Base-by-base conservation (phyloP, 2,329 filamentous ascomycete species). In the Aspergillus udagawae region DNA sequence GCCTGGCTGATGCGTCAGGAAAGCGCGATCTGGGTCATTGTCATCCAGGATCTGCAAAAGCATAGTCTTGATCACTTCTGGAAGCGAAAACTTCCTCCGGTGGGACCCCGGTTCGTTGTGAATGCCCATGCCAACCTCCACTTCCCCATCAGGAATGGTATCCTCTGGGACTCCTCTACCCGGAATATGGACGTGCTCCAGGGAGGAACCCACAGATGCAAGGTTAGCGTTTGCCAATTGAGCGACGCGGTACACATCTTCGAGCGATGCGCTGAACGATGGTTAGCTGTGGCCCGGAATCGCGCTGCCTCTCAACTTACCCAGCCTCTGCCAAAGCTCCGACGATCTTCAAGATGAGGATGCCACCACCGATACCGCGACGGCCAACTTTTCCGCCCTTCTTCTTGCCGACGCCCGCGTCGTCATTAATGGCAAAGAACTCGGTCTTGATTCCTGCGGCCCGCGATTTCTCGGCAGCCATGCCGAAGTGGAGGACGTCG, bases 141-240 rank as follows among this genome's bases (percentile, higher is more conserved):
- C 79, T 65, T 88, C 83, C 21, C 80, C 80, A 17, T 80, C 66
- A 0, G 78, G 73, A 51, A 79, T 72, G 12, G 71, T 70, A 28
- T 86, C 85, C 25, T 85, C 82, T 0, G 77, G 73, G 6, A 79
- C 70, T 1, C 79, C 83, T 59, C 92, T 83, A 3, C 93, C 92
- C 0, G 93, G 93, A 0, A 97, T 90, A 70, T 97, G 93, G n/a
- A 97, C 92, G 71, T 96, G 92, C 62, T 89, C 88, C 45, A 97
- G 77, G 53, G 90, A 93, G 3, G 90, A 89, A 17, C 92, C 93
- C 23, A 97, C 90, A 45, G 89, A 92, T 35, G 95, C 89, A 6
- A 93, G 76, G 70, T 96, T 96, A 20, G 84, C 80, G 2, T 90
- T 87, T 3, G 85, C 84, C 51, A 91, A 76, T 67, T 86, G 82